These are phyloP conservation scores for Exophiala phaeomuriformis DNA, from an alignment of 2,329 filamentous ascomycete genomes.

Conservation along the genomic window DNA sequence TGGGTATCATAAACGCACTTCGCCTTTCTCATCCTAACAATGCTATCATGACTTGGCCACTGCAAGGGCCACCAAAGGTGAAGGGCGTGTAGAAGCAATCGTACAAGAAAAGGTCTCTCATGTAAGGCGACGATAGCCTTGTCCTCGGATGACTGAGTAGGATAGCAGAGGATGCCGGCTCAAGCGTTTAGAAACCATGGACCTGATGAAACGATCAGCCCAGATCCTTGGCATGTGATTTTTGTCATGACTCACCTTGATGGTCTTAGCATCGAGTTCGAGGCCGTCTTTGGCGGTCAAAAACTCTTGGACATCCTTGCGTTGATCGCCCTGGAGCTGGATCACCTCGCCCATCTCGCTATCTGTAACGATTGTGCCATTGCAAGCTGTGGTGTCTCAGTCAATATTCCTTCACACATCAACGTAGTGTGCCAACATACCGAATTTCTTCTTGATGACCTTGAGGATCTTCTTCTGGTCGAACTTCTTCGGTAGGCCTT, in stretches of 20 bases:
- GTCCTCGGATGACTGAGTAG: slow-evolving; percentile 37
- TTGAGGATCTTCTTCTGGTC: slow-evolving; percentile 99
- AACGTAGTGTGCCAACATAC: slow-evolving; percentile 44
- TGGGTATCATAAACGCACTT: slow-evolving; percentile 27
- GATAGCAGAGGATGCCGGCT: slow-evolving; percentile 38
- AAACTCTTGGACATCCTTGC: slow-evolving; percentile 97
- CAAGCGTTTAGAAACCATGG: slow-evolving; percentile 46
- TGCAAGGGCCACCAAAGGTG: slow-evolving; percentile 20
- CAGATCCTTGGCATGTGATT: neutral
- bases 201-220: slow-evolving; percentile 32
- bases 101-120: slow-evolving; percentile 8
- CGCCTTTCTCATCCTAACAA: slow-evolving; percentile 21
- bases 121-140: slow-evolving; percentile 28
- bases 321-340: slow-evolving; percentile 98
- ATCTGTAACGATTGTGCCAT: slow-evolving; percentile 98
- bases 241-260: slow-evolving; percentile 59
- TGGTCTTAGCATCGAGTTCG: slow-evolving; percentile 89
- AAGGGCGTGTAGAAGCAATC: slow-evolving; percentile 20
- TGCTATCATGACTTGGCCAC: slow-evolving; percentile 24
- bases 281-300: slow-evolving; percentile 89
- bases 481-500: slow-evolving; percentile 97
- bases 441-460: slow-evolving; percentile 99
- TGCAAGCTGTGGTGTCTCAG: slow-evolving; percentile 99
- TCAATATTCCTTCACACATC: slow-evolving; percentile 53
- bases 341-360: slow-evolving; percentile 98